Conservation (phyloP, 441 rosid species). For the Eruca vesicaria region DNA sequence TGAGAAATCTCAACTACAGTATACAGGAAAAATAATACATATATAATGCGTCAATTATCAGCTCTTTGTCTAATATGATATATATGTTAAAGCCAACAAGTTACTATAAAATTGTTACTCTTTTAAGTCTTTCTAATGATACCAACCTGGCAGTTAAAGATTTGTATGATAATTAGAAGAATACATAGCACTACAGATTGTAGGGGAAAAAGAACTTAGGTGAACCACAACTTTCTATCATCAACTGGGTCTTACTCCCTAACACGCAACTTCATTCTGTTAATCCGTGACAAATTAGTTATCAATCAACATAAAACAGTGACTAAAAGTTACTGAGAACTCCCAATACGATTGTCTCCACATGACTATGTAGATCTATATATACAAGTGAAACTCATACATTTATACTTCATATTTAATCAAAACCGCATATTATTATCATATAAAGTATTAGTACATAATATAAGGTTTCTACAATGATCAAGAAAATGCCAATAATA, state of each 20-base stretch:
- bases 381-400: not conserved
- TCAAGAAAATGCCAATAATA: not conserved
- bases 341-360: not conserved
- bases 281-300: not conserved
- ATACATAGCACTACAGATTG: not conserved
- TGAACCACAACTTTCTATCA: not conserved
- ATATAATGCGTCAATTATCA: not conserved
- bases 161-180: not conserved
- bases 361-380: not conserved
- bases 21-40: not conserved
- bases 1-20: not conserved
- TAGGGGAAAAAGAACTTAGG: not conserved
- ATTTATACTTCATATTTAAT: not conserved
- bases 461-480: not conserved
- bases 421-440: not conserved
- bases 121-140: not conserved
- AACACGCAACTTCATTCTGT: not conserved
- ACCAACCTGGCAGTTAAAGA: not conserved
- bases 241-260: not conserved
- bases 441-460: not conserved
- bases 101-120: not conserved
- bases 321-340: not conserved
- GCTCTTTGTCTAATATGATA: not conserved
- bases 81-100: not conserved
- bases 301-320: conserved; percentile 1